A percentile compares a stretch with the other conserved stretches of the same genome.
Conservation (phyloP, 108 stramenopile genomes). For the Discostella stelligeroides region DNA sequence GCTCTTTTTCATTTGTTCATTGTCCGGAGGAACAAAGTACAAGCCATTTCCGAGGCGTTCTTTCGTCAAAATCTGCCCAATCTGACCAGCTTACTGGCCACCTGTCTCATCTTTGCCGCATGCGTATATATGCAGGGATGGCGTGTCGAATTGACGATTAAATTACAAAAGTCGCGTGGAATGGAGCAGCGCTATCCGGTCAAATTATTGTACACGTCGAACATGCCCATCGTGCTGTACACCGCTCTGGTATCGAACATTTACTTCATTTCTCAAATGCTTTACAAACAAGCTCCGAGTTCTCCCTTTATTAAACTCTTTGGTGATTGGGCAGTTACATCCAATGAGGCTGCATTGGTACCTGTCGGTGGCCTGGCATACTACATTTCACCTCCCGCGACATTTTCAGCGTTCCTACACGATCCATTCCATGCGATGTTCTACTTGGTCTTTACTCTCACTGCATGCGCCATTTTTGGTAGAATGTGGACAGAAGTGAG, state of each 20-base stretch:
- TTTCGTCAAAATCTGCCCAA: conserved; percentile 99
- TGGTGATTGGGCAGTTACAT: conserved; percentile 86
- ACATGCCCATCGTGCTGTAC: conserved; percentile 99
- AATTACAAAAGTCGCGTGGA: conserved; percentile 95
- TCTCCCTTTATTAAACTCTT: conserved; percentile 95
- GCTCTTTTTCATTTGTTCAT: conserved; percentile 96
- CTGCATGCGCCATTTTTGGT: conserved; percentile 97
- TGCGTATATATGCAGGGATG: conserved; percentile 99
- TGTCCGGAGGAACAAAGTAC: conserved; percentile 93
- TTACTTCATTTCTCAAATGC: conserved; percentile 98
- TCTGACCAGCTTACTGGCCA: conserved; percentile 96
- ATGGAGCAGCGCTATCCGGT: conserved; percentile 92
- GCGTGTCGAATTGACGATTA: conserved; percentile 96
- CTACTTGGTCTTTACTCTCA: conserved; percentile 96
- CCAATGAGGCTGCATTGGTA: conserved; percentile 81
- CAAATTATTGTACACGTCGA: conserved; percentile 99
- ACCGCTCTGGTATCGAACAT: conserved; percentile 98
- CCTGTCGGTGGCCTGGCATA: conserved; percentile 97
- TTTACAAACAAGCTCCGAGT: conserved; percentile 95
- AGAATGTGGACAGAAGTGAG: conserved; percentile 99
- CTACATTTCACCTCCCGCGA: conserved; percentile 97
- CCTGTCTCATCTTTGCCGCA: conserved; percentile 93
- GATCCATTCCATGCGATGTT: conserved; percentile 99
- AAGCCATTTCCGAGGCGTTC: conserved; percentile 93
- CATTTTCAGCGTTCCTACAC: conserved; percentile 89